Base-by-base conservation (phyloP, 2,329 filamentous ascomycete genomes). In the Lecanicillium sp. region DNA sequence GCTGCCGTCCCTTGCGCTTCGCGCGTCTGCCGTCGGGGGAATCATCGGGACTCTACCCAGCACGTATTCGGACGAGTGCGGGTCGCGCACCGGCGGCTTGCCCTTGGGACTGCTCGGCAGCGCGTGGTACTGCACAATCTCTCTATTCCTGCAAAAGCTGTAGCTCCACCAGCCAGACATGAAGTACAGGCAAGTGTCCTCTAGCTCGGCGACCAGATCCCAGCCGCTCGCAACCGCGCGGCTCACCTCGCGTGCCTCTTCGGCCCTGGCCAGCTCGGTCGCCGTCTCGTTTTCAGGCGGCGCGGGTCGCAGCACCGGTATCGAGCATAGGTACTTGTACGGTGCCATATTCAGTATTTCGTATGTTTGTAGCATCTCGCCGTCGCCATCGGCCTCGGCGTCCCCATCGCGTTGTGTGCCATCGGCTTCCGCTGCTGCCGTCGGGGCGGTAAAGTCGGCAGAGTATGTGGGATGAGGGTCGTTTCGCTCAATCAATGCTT, bases 81-180 rank as follows among this genome's bases (percentile, higher is more conserved):
- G 80, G 51, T 96, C 89, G 51, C 86, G 81, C 33, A 81, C 72
- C 0, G 89, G 89, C 17, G 86, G 82, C 10, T 84, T 76, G 3
- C 81, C 80, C 43, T 80, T 79, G 32, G 77, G 72, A 14, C 62
- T 63, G 3, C 79, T 78, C 1, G 87, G 76, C 43, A 90, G 65
- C 32, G 87, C 87, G 58, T 96, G 89, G 61, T 94, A 96, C 61
- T 96, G 89, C 53, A 86, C 84, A 45, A 96, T 81, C 46, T 90
- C 79, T 45, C 81, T 74, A 55, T 86, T 86, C 64, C 94, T 92
- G 69, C 89, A 96, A 60, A 95, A 95, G 50, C 82, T 84, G 62
- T 96, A 96, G 55, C 84, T 92, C 89, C 89, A 96, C 89, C 89
- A 96, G 0, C 89, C 89, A 1, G 80, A 84, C 47, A 88, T 66